Percentiles rank a stretch among this genome's conserved stretches.
These are phyloP conservation scores for Solanum aculeatissimum DNA, from an alignment of 305 asterid species.

Conservation along the genomic window DNA sequence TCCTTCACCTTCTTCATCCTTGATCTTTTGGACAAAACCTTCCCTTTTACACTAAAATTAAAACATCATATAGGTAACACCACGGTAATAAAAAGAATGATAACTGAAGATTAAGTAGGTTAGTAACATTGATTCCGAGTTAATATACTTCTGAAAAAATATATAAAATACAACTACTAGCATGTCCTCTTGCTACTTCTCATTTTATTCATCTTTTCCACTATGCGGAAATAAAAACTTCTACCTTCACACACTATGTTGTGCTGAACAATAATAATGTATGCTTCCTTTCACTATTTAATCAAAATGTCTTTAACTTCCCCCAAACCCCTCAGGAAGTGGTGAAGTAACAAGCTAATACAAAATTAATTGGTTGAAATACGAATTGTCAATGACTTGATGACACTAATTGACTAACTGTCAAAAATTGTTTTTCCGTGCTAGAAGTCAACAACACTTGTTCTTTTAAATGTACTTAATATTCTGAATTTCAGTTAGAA, in stretches of 20 bases:
- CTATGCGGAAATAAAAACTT: background rate
- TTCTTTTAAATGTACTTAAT: background rate
- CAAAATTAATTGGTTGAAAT: background rate
- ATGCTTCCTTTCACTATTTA: background rate
- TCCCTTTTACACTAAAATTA: slow-evolving; percentile 73
- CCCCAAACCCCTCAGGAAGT: background rate
- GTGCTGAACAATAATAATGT: background rate
- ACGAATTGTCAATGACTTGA: background rate
- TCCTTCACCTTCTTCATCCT: slow-evolving; percentile 96
- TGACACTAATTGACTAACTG: background rate
- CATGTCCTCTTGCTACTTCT: background rate
- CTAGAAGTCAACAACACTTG: background rate
- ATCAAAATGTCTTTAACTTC: background rate
- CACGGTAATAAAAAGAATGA: background rate
- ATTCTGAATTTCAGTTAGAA: background rate
- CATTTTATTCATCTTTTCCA: background rate
- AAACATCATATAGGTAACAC: background rate
- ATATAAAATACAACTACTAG: background rate
- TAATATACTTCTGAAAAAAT: background rate
- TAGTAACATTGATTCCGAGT: background rate
- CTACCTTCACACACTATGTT: background rate
- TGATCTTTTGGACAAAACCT: slow-evolving; percentile 77
- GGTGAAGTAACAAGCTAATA: background rate
- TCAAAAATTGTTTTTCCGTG: background rate
- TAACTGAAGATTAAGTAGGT: background rate